A percentile compares a stretch with the other conserved stretches of the same genome.
These are phyloP conservation scores for Scopulariopsis brevicaulis DNA, from an alignment of 2,329 filamentous ascomycete species.

Conservation along the genomic window DNA sequence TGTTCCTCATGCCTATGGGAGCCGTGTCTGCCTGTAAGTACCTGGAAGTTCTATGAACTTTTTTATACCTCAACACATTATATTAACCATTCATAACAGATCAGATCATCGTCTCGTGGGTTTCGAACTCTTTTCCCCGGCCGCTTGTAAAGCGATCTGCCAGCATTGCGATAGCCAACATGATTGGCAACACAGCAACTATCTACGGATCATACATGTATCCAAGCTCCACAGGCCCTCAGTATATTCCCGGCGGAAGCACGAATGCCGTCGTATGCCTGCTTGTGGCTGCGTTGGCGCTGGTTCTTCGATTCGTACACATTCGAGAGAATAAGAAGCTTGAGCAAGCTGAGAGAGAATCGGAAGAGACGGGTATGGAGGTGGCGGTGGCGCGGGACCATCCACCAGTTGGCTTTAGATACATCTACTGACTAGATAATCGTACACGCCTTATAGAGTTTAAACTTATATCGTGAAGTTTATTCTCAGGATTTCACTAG, in stretches of 20 bases:
- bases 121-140: constrained; percentile 61
- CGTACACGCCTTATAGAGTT: too few relatives aligned
- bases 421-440: constrained; percentile 13
- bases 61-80: background rate
- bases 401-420: constrained; percentile 15
- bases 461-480: too few relatives aligned
- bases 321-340: constrained; percentile 49
- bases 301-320: constrained; percentile 40
- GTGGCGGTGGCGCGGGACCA: constrained; percentile 8
- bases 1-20: constrained; percentile 46
- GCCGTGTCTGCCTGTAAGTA: background rate
- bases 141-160: constrained; percentile 56
- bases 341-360: constrained; percentile 29
- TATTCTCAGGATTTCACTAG: too few relatives aligned
- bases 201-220: constrained; percentile 39
- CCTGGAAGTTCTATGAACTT: background rate
- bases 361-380: constrained; percentile 7
- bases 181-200: constrained; percentile 48
- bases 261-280: constrained; percentile 53
- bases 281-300: constrained; percentile 42
- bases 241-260: constrained; percentile 40
- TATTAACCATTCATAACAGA: background rate
- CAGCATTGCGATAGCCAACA: constrained; percentile 54
- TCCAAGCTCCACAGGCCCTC: constrained; percentile 24
- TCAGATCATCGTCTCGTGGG: constrained; percentile 52